These are phyloP conservation scores for Emericellopsis terricola DNA, from an alignment of 495 filamentous ascomycete genomes.

Conservation along the genomic window DNA sequence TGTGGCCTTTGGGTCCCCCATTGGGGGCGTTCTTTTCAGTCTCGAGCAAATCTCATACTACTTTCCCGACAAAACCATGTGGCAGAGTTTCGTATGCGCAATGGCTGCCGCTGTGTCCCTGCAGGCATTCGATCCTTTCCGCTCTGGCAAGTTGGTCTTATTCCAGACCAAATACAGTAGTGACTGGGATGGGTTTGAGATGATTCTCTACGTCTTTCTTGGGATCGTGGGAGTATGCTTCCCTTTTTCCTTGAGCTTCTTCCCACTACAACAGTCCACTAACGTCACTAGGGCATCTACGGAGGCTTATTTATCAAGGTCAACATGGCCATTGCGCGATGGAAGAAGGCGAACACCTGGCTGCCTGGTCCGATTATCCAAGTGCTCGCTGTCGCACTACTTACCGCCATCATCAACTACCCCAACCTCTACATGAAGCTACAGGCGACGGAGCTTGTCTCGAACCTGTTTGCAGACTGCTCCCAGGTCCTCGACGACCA, in stretches of 20 bases:
- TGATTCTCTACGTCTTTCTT: slow-evolving; percentile 72
- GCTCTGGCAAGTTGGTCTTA: slow-evolving; percentile 87
- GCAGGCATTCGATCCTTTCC: slow-evolving; percentile 85
- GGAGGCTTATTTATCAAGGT: slow-evolving; percentile 87
- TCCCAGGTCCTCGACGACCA: slow-evolving; percentile 57
- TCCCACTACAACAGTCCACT: too few relatives aligned
- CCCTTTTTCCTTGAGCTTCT: not conserved
- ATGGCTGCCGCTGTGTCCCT: slow-evolving; percentile 92
- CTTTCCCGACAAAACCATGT: slow-evolving; percentile 99
- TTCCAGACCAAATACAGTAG: slow-evolving; percentile 92
- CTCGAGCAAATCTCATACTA: slow-evolving; percentile 92
- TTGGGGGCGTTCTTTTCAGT: slow-evolving; percentile 84
- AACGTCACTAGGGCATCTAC: slow-evolving; percentile 69
- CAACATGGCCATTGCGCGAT: slow-evolving; percentile 74
- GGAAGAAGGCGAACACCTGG: slow-evolving; percentile 48
- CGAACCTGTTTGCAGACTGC: slow-evolving; percentile 84
- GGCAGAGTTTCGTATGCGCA: slow-evolving; percentile 97
- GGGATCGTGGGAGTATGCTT: slow-evolving; percentile 53
- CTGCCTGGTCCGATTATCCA: slow-evolving; percentile 53
- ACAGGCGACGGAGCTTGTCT: slow-evolving; percentile 82
- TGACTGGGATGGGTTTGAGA: slow-evolving; percentile 89
- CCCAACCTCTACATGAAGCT: slow-evolving; percentile 90
- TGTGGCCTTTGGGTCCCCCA: slow-evolving; percentile 92
- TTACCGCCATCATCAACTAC: slow-evolving; percentile 83
- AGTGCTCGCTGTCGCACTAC: slow-evolving; percentile 51